These are phyloP conservation scores for Taphrina wiesneri DNA, from an alignment of 1,139 yeast genomes.

Conservation along the genomic window DNA sequence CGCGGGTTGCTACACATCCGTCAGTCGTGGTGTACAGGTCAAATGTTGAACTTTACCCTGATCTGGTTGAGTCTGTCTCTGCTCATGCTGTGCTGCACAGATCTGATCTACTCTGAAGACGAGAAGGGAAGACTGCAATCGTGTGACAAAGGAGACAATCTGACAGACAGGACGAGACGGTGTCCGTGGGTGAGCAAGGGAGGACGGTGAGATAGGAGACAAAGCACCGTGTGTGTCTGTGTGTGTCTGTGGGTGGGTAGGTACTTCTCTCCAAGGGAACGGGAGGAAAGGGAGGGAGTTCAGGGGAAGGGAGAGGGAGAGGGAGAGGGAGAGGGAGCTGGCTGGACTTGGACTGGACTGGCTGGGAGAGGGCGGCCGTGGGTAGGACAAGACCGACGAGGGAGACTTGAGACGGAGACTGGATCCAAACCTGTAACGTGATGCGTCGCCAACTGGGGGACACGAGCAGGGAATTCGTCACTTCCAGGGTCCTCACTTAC, in stretches of 20 bases:
- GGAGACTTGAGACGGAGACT: too few species aligned
- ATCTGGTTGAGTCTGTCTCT: conserved; percentile 28
- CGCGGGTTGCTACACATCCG: neutral
- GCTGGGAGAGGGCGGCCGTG: neutral
- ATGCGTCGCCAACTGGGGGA: too few species aligned
- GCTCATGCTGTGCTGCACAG: neutral
- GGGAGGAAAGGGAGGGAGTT: neutral
- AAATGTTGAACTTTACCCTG: neutral
- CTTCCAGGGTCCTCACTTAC: too few species aligned
- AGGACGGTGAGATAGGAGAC: neutral
- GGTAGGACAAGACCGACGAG: neutral
- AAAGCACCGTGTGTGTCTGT: too few species aligned
- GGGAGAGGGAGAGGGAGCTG: neutral
- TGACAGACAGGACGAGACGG: neutral
- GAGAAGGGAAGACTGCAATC: neutral
- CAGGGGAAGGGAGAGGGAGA: neutral
- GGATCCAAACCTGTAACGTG: too few species aligned
- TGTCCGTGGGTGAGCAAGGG: neutral
- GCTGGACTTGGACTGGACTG: neutral
- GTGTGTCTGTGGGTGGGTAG: neutral
- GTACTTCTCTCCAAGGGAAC: neutral
- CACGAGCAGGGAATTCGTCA: too few species aligned
- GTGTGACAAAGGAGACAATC: neutral
- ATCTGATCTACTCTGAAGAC: neutral
- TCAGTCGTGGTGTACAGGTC: neutral